Percentiles rank a stretch among this genome's conserved stretches.
These are phyloP conservation scores for Plenodomus lindquistii DNA, from an alignment of 2,329 filamentous ascomycete genomes.

Conservation along the genomic window DNA sequence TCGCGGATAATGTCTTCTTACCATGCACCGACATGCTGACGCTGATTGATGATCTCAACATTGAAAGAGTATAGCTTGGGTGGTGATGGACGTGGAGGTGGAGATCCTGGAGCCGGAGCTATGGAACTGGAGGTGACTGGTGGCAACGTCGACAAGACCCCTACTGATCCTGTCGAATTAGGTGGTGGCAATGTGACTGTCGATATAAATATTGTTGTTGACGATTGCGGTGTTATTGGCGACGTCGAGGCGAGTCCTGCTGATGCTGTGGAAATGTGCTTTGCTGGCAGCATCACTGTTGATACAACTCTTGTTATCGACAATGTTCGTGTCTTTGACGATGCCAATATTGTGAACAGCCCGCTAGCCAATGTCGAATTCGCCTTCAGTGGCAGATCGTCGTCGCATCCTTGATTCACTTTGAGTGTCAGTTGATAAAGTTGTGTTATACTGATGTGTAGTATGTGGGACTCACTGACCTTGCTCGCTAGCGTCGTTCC, in stretches of 20 bases:
- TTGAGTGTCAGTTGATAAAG: background rate
- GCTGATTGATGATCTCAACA: slow-evolving; percentile 7
- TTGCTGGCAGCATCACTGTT: no score
- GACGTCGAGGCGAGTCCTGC: no score
- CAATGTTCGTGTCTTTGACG: background rate
- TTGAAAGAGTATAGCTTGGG: background rate
- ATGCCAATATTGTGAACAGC: background rate
- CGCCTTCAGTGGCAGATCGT: no score
- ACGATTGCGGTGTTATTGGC: no score
- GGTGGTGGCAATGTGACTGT: no score
- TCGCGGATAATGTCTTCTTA: slow-evolving; percentile 2
- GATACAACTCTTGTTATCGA: no score
- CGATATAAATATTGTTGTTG: no score
- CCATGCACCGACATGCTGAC: slow-evolving; percentile 5
- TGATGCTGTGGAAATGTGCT: no score
- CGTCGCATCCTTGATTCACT: background rate
- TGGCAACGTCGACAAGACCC: background rate
- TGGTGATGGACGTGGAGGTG: no score
- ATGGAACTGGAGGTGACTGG: no score
- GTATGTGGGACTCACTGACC: background rate
- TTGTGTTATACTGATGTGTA: background rate
- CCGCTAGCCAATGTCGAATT: background rate
- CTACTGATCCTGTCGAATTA: background rate
- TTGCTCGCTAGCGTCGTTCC: background rate
- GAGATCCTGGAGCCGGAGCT: no score